Percentiles rank a stretch among this genome's conserved stretches.
These are phyloP conservation scores for Rutstroemia sp. DNA, from an alignment of 2,329 filamentous ascomycete genomes.

Conservation along the genomic window DNA sequence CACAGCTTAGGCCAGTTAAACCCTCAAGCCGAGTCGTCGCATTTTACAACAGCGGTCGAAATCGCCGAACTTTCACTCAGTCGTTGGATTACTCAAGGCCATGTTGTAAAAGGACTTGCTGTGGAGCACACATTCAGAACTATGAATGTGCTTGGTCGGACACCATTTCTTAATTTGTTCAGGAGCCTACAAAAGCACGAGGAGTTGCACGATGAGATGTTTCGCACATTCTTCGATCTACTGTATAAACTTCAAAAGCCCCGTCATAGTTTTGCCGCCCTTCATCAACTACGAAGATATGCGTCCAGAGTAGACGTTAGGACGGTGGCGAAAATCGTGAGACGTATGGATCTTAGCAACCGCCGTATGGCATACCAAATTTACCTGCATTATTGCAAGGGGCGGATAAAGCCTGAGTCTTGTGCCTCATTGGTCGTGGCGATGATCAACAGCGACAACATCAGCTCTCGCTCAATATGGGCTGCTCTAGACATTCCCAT, in stretches of 20 bases:
- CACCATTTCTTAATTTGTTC: neutral
- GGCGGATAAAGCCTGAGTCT: conserved; percentile 3
- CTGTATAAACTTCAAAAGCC: neutral
- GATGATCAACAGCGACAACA: conserved; percentile 13
- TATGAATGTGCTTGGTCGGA: neutral
- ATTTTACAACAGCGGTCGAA: conserved; percentile 1
- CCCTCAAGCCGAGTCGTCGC: neutral
- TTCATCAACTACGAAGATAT: neutral
- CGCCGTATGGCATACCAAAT: neutral
- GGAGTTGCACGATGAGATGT: conserved; percentile 8
- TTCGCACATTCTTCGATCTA: conserved; percentile 9
- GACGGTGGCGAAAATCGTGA: neutral
- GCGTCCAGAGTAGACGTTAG: neutral
- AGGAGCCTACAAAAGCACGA: neutral
- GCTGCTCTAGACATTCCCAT: conserved; percentile 15
- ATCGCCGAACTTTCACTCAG: conserved; percentile 12
- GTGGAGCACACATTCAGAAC: conserved; percentile 6
- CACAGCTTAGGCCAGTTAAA: neutral
- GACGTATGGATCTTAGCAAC: neutral
- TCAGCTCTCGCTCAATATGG: conserved; percentile 17
- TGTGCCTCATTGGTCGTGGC: conserved; percentile 17
- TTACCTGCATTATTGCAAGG: conserved; percentile 7
- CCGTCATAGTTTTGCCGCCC: neutral
- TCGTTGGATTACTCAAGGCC: conserved; percentile 18
- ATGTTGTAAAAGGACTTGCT: conserved; percentile 6